Evolutionary conservation across 163 green algal genomes (phyloP).

Genomic region (Scenedesmus sp.): DNA sequence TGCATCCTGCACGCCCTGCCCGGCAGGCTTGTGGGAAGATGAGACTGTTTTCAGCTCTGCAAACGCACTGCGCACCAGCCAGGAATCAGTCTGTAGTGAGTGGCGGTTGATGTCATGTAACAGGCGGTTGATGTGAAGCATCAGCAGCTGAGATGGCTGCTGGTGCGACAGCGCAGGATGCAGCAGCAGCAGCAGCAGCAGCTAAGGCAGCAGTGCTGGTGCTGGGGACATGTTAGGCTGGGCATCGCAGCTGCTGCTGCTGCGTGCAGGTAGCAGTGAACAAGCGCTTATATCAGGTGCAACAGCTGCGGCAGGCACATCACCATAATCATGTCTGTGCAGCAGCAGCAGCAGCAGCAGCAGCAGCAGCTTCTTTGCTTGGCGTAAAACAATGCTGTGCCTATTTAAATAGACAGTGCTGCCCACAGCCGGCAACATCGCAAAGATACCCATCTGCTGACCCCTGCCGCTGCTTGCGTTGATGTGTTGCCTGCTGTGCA

Average conservation of each 20-base stretch:
- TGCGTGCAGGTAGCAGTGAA: too few relatives aligned
- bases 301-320: too few relatives aligned
- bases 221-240: background rate
- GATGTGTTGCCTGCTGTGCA: background rate
- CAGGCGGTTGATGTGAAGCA: background rate
- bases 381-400: too few relatives aligned
- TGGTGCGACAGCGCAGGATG: too few relatives aligned
- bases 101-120: background rate
- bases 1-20: background rate
- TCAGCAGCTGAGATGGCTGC: background rate
- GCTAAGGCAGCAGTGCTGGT: background rate
- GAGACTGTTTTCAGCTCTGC: background rate
- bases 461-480: background rate
- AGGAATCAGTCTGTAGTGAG: background rate
- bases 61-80: background rate
- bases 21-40: background rate
- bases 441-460: background rate
- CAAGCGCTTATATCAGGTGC: too few relatives aligned
- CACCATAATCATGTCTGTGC: too few relatives aligned
- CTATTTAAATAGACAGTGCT: too few relatives aligned
- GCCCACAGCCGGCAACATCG: too few relatives aligned
- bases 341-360: too few relatives aligned
- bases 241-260: background rate
- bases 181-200: background rate
- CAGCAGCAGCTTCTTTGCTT: too few relatives aligned